Base-by-base conservation (phyloP, 2,329 filamentous ascomycete species). In the Emmonsia crescens region DNA sequence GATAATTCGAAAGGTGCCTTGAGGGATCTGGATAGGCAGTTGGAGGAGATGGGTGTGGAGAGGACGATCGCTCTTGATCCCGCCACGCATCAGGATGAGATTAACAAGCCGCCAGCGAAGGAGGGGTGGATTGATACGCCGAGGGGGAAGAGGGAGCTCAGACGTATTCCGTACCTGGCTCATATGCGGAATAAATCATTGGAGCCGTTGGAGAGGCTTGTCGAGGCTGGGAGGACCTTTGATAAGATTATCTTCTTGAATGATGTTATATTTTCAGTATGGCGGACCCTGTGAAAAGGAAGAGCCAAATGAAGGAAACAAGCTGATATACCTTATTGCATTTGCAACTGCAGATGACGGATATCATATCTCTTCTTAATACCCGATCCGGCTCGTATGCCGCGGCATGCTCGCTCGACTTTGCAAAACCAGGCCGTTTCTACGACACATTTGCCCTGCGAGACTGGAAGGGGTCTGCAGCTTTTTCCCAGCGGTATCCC, bases 401-500 rank as follows among this genome's bases (percentile, higher is more conserved):
- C 3, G 85, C 87, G 0, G 86, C 85, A 3, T 91, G 88, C 68
- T 86, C 86, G 0, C 75, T 89, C 42, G 88, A 91, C 74, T 90
- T 86, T 68, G 82, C 85, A 64, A 81, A 83, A 60, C 83, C 85
- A 0, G 83, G 87, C 64, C 79, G 83, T 48, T 89, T 85, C 70
- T 91, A 91, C 72, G 89, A 91, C 71, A 84, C 86, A 0, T 91
- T 89, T 71, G 88, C 87, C 1, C 83, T 86, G 24, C 80, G 88
- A 16, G 88, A 91, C 67, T 75, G 78, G 2, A 81, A 88, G 62
- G 87, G 87, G 1, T 82, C 83, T 66, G 81, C 81, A 33, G 80
- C 84, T 40, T 82, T 87, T 4, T 78, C 88, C 48, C 83, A 85
- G 0, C 82, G 86, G 63, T 91, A 83, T 72, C 88, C 88, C 0